Percentiles rank a stretch among this genome's conserved stretches.
Evolutionary conservation across 768 basidiomycete species (phyloP).

Genomic region (Myochromella boudieri): DNA sequence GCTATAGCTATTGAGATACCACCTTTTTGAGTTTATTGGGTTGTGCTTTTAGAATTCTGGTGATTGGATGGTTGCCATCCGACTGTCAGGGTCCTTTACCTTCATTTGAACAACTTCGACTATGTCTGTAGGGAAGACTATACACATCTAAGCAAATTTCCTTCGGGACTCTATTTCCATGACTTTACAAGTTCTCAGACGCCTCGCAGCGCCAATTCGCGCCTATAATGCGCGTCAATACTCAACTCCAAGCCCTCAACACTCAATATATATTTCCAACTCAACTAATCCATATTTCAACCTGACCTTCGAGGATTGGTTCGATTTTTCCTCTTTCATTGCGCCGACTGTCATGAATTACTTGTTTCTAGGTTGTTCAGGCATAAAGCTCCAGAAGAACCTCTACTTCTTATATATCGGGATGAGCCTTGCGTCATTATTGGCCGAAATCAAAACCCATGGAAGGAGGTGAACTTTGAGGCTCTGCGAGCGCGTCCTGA

Average conservation of each 20-base stretch:
- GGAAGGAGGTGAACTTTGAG: constrained; percentile 90
- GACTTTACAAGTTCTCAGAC: constrained; percentile 15
- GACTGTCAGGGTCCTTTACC: not conserved
- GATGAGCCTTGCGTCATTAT: constrained; percentile 90
- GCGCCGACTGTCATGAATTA: not conserved
- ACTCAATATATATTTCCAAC: constrained; percentile 69
- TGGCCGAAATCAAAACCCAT: constrained; percentile 96
- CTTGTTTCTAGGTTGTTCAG: constrained; percentile 58
- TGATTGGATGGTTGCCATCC: not conserved
- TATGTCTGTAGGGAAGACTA: too few relatives aligned
- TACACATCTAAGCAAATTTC: not conserved
- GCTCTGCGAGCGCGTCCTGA: constrained; percentile 45
- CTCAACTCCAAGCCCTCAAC: constrained; percentile 29
- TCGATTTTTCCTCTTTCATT: not conserved
- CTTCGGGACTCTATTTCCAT: constrained; percentile 3
- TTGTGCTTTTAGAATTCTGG: too few relatives aligned
- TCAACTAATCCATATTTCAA: constrained; percentile 89
- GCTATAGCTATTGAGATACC: too few relatives aligned
- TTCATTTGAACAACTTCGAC: not conserved
- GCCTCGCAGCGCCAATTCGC: constrained; percentile 10
- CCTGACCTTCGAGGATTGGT: constrained; percentile 91
- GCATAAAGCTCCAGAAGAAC: constrained; percentile 61
- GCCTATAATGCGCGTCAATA: constrained; percentile 10
- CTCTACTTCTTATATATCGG: constrained; percentile 84
- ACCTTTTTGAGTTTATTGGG: too few relatives aligned